Conservation (phyloP, 2,329 filamentous ascomycete species). For the Tympanopsis confertula region DNA sequence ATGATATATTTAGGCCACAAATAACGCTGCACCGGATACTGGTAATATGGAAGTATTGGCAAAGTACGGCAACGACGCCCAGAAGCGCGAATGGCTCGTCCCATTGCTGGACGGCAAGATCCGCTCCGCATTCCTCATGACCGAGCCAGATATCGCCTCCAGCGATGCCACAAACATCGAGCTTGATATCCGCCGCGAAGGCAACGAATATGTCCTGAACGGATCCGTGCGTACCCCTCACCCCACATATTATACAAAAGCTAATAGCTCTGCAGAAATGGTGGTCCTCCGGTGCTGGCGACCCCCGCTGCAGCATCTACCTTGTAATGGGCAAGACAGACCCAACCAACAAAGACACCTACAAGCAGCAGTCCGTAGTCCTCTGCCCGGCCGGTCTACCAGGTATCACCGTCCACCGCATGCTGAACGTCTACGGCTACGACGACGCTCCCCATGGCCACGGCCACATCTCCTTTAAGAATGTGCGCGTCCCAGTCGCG, state of each 20-base stretch:
- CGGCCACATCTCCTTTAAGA: conserved; percentile 78
- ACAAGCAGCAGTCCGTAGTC: conserved; percentile 87
- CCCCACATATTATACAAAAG: background rate
- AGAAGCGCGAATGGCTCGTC: conserved; percentile 74
- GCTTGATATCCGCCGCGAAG: conserved; percentile 70
- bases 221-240: conserved; percentile 47
- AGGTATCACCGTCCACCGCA: conserved; percentile 85
- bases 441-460: conserved; percentile 98
- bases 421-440: conserved; percentile 89
- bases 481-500: conserved; percentile 74
- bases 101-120: conserved; percentile 77
- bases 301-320: conserved; percentile 84
- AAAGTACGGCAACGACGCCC: conserved; percentile 76
- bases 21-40: conserved; percentile 83
- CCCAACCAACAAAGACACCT: conserved; percentile 60
- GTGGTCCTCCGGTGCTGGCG: conserved; percentile 95
- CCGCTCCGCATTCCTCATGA: conserved; percentile 86
- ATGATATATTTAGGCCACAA: too few relatives aligned
- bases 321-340: conserved; percentile 94
- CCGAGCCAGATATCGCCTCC: conserved; percentile 76
- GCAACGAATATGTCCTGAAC: conserved; percentile 82
- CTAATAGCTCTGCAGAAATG: conserved; percentile 60
- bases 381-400: conserved; percentile 71
- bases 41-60: conserved; percentile 93
- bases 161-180: conserved; percentile 90